These are phyloP conservation scores for Pythium rishiriense DNA, from an alignment of 352 stramenopile genomes.

Conservation along the genomic window DNA sequence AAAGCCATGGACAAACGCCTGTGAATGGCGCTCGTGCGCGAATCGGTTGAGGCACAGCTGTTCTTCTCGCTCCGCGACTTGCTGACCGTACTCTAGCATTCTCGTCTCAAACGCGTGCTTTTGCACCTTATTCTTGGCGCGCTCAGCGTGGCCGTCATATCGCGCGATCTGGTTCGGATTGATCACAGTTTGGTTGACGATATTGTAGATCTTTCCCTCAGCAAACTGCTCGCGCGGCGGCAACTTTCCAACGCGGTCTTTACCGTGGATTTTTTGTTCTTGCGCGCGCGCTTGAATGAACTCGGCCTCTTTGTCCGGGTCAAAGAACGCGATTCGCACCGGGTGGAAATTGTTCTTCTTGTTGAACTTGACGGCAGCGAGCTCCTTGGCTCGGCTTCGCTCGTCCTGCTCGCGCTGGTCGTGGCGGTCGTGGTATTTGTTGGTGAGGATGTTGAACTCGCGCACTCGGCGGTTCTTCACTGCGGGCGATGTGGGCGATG, in stretches of 20 bases:
- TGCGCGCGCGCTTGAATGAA: constrained; percentile 43
- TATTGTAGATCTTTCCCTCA: constrained; percentile 75
- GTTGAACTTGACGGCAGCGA: constrained; percentile 63
- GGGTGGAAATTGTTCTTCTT: constrained; percentile 71
- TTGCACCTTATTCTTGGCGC: constrained; percentile 62
- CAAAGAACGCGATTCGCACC: constrained; percentile 57
- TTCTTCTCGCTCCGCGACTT: constrained; percentile 38
- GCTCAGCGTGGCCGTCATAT: constrained; percentile 44
- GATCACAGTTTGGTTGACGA: constrained; percentile 68
- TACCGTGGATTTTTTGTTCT: constrained; percentile 52
- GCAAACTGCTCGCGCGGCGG: constrained; percentile 64
- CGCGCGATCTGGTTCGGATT: constrained; percentile 43
- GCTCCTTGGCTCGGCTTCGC: constrained; percentile 37
- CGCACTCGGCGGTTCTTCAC: constrained; percentile 39
- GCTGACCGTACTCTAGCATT: constrained; percentile 46
- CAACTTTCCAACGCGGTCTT: constrained; percentile 48
- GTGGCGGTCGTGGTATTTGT: constrained; percentile 70
- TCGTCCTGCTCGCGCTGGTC: constrained; percentile 43
- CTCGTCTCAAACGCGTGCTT: constrained; percentile 54
- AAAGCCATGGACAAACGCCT: constrained; percentile 60
- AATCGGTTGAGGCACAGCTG: constrained; percentile 62
- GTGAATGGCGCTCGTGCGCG: constrained; percentile 53
- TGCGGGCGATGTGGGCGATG: constrained; percentile 16
- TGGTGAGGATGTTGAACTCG: constrained; percentile 77
- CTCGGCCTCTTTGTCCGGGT: constrained; percentile 50